phyloP scores from a whole-genome alignment of 768 basidiomycete genomes.

The Rickenella mellea region DNA sequence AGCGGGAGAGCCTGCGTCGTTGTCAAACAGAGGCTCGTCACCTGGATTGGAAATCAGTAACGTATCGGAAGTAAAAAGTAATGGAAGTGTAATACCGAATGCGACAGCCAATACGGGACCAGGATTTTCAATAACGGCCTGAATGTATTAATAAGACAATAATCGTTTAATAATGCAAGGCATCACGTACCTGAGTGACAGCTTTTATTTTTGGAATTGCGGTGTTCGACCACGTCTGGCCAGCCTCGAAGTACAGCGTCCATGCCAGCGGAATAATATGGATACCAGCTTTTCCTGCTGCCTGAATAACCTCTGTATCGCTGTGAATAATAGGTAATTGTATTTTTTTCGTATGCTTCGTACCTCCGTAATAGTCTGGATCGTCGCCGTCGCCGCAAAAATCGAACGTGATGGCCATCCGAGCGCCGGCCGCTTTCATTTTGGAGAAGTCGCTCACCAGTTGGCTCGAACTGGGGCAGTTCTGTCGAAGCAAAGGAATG shows the following conservation, averaged over 20 bases:
- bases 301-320: not conserved
- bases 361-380: not conserved
- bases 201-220: not conserved
- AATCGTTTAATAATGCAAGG: not conserved
- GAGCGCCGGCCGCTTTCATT: not conserved
- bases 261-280: slow-evolving; percentile 1
- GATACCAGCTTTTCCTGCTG: not conserved
- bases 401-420: not conserved
- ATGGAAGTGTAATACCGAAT: not conserved
- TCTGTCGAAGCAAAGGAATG: not conserved
- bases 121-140: not conserved
- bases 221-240: not conserved
- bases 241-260: not conserved
- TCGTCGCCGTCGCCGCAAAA: not conserved
- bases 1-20: slow-evolving; percentile 4
- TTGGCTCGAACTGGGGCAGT: not conserved
- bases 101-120: not conserved
- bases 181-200: not conserved
- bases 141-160: not conserved
- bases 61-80: not conserved
- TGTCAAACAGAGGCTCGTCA: slow-evolving; percentile 5
- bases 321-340: not conserved
- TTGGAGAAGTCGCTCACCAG: not conserved
- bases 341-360: not conserved
- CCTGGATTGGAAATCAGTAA: not conserved